Percentiles rank a stretch among this genome's conserved stretches.
Evolutionary conservation across 331 rosid genomes (phyloP).

Genomic region (Spiraea crenata): DNA sequence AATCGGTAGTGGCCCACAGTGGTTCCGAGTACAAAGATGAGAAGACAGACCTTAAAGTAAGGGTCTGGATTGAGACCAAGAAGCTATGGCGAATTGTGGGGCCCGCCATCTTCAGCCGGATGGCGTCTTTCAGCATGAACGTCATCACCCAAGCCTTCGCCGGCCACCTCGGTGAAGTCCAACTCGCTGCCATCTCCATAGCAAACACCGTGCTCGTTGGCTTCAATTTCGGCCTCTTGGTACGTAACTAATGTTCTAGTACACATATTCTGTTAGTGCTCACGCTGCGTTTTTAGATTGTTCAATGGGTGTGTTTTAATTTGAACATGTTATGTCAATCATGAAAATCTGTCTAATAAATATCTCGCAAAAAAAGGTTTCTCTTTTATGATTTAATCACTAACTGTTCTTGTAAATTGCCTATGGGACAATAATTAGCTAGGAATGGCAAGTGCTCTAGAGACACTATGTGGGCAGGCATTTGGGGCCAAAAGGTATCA

Average conservation of each 20-base stretch:
- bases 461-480: conserved; percentile 84
- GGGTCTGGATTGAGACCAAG: conserved; percentile 55
- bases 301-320: too few species aligned
- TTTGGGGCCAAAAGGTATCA: conserved; percentile 62
- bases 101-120: conserved; percentile 69
- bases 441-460: conserved; percentile 88
- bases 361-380: too few species aligned
- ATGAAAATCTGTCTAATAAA: too few species aligned
- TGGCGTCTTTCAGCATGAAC: conserved; percentile 54
- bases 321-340: too few species aligned
- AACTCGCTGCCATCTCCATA: conserved; percentile 70
- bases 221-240: conserved; percentile 77
- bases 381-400: not conserved
- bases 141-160: conserved; percentile 76
- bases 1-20: conserved; percentile 9
- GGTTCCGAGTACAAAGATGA: not conserved
- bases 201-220: conserved; percentile 76
- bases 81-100: conserved; percentile 74
- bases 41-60: conserved; percentile 7
- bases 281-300: not conserved
- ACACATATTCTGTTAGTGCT: not conserved
- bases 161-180: conserved; percentile 70
- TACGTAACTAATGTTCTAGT: conserved; percentile 6
- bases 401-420: not conserved
- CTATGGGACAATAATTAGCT: conserved; percentile 26